Conservation (phyloP, 2,329 filamentous ascomycete species). For the Penicillium sumatraense region DNA sequence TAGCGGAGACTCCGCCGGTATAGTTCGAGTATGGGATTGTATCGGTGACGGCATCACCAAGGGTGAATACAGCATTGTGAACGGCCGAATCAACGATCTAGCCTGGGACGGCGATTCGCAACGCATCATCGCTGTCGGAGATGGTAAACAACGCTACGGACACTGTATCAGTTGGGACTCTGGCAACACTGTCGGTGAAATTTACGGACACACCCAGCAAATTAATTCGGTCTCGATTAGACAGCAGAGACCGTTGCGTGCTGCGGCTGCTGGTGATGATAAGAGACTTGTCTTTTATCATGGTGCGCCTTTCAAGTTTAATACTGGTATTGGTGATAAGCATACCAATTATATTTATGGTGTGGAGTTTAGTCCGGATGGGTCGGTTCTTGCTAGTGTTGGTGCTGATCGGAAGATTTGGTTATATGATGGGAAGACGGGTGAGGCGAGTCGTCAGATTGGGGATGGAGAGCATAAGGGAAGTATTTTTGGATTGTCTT, state of each 20-base stretch:
- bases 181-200: constrained; percentile 93
- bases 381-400: constrained; percentile 78
- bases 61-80: constrained; percentile 93
- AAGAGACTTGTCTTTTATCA: constrained; percentile 89
- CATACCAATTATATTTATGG: constrained; percentile 91
- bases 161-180: constrained; percentile 95
- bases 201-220: constrained; percentile 85
- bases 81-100: constrained; percentile 92
- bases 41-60: constrained; percentile 86
- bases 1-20: constrained; percentile 83
- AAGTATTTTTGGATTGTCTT: constrained; percentile 89
- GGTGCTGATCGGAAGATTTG: constrained; percentile 93
- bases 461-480: constrained; percentile 78
- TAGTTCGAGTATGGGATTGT: constrained; percentile 89
- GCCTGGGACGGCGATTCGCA: constrained; percentile 98
- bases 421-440: constrained; percentile 95
- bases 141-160: constrained; percentile 91
- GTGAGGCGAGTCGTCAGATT: constrained; percentile 77
- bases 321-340: constrained; percentile 74
- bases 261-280: constrained; percentile 90
- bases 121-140: constrained; percentile 92
- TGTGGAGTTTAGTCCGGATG: constrained; percentile 88
- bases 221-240: constrained; percentile 92
- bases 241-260: constrained; percentile 85
- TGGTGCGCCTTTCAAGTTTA: constrained; percentile 94